Evolutionary conservation across 208 protist genomes (phyloP).

Genomic region (Crithidia sp.): DNA sequence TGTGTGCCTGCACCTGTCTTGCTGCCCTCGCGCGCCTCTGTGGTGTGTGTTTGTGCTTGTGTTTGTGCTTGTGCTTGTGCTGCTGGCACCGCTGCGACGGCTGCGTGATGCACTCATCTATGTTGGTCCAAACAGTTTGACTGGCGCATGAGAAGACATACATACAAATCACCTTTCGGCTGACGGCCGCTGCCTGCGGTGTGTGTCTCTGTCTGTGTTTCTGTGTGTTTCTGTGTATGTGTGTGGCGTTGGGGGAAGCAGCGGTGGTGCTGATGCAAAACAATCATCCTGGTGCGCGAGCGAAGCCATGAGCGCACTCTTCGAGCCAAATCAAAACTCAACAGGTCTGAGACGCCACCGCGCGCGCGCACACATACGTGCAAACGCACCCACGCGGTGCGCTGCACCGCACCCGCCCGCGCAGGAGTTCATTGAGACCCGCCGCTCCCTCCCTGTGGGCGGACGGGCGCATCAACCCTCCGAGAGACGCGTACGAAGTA

Average conservation of each 20-base stretch:
- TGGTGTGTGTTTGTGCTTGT: no score
- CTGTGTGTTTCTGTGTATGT: background rate
- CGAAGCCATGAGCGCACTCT: conserved; percentile 33
- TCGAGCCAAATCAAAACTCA: conserved; percentile 38
- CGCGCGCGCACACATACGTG: background rate
- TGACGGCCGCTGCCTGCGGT: conserved; percentile 9
- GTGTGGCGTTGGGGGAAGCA: background rate
- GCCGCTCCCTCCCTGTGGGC: conserved; percentile 14
- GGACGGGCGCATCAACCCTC: conserved; percentile 33
- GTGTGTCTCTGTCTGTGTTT: background rate
- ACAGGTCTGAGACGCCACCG: conserved; percentile 25
- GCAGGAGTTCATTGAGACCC: conserved; percentile 34
- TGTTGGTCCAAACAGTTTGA: conserved; percentile 39
- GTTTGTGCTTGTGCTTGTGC: no score
- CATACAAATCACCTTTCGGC: conserved; percentile 38
- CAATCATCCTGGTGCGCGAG: conserved; percentile 21
- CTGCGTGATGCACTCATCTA: conserved; percentile 30
- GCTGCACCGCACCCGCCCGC: background rate
- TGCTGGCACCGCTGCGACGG: conserved; percentile 2
- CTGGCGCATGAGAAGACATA: conserved; percentile 30
- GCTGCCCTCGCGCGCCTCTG: background rate
- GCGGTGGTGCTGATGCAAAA: conserved; percentile 27
- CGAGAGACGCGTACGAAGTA: background rate
- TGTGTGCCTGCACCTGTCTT: no score
- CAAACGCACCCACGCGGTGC: no score